Conservation (phyloP, 108 stramenopile genomes). For the Nitzschia sp. region DNA sequence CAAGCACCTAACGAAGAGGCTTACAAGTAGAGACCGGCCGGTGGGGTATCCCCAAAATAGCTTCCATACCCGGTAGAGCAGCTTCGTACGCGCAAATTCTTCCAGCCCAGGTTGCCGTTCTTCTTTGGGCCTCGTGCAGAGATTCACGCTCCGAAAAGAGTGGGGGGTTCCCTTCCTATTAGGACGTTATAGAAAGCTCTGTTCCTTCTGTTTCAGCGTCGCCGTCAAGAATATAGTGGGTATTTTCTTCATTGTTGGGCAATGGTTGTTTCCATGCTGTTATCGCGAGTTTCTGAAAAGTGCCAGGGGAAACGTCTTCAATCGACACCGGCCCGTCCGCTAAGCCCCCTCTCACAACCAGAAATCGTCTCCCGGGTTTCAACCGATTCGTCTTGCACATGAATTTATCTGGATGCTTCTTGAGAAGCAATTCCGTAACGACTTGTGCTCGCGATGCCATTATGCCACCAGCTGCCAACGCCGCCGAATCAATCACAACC, state of each 20-base stretch:
- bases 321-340: conserved; percentile 40
- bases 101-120: too few species aligned
- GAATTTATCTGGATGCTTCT: conserved; percentile 41
- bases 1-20: too few species aligned
- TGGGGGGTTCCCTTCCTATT: too few species aligned
- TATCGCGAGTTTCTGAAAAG: conserved; percentile 12
- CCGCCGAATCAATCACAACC: conserved; percentile 51
- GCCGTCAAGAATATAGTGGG: conserved; percentile 8
- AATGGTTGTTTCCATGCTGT: conserved; percentile 6
- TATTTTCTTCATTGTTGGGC: background rate
- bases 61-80: too few species aligned
- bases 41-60: too few species aligned
- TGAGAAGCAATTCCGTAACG: conserved; percentile 34
- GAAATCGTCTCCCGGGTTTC: conserved; percentile 32
- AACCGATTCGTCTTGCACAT: conserved; percentile 34
- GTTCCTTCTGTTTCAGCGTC: background rate
- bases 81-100: too few species aligned
- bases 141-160: too few species aligned
- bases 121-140: too few species aligned
- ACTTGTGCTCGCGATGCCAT: conserved; percentile 35
- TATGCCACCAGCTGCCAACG: conserved; percentile 47
- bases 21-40: too few species aligned
- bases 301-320: conserved; percentile 18
- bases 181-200: too few species aligned
- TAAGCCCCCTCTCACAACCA: conserved; percentile 43